Evolutionary conservation across 108 stramenopile species (phyloP).

Genomic region (Stephanodiscus minutulus): DNA sequence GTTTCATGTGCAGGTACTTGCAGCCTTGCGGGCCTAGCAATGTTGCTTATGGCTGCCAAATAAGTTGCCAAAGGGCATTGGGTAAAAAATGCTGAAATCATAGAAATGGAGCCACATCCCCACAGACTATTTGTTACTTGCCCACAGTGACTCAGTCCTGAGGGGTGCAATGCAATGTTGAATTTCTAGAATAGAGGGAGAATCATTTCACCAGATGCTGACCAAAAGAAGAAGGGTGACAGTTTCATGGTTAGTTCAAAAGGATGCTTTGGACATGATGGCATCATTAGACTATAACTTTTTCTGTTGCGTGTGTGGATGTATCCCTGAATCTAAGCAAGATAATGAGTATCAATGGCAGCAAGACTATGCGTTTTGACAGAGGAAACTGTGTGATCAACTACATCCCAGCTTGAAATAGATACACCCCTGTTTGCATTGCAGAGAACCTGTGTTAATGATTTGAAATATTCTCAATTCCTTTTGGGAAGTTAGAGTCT

Average conservation of each 20-base stretch:
- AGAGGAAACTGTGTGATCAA: no score
- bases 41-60: constrained; percentile 92
- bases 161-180: constrained; percentile 77
- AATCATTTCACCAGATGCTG: constrained; percentile 61
- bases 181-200: constrained; percentile 47
- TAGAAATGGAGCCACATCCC: constrained; percentile 62
- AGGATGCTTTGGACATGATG: no score
- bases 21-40: constrained; percentile 93
- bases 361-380: no score
- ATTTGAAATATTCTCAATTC: no score
- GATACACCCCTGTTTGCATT: no score
- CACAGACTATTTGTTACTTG: constrained; percentile 58
- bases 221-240: constrained; percentile 36
- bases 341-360: no score
- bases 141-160: constrained; percentile 50
- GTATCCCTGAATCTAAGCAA: no score
- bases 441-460: no score
- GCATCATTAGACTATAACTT: no score
- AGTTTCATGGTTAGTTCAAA: constrained; percentile 36
- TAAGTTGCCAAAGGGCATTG: constrained; percentile 85
- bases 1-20: constrained; percentile 95
- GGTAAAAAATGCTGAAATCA: constrained; percentile 86
- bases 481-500: no score
- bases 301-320: no score
- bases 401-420: no score